These are phyloP conservation scores for Mucor irregularis DNA, from an alignment of 371 early-diverging fungal genomes.

Conservation along the genomic window DNA sequence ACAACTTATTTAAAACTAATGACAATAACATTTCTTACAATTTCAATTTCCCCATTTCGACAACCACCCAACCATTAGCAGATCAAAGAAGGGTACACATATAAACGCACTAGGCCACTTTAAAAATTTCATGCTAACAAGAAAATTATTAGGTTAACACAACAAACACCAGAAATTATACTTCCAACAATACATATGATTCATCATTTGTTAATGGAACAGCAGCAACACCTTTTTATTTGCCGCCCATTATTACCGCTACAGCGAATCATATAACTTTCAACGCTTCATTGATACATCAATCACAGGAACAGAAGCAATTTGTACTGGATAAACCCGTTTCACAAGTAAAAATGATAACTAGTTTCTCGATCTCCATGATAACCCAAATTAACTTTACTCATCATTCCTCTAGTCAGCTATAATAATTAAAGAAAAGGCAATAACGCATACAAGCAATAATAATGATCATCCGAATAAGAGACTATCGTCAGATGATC, in stretches of 20 bases:
- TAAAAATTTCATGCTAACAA: background rate
- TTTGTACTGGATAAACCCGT: conserved; percentile 13
- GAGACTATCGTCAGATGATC: background rate
- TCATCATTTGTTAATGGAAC: background rate
- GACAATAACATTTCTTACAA: background rate
- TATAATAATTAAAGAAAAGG: conserved; percentile 11
- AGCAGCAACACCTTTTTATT: conserved; percentile 1
- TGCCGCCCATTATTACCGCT: conserved; percentile 6
- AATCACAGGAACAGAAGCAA: conserved; percentile 9
- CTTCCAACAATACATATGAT: background rate
- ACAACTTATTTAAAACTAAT: conserved; percentile 9
- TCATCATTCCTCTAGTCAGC: background rate
- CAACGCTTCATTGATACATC: conserved; percentile 7
- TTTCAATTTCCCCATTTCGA: conserved; percentile 3
- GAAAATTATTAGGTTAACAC: background rate
- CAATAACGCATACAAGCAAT: background rate
- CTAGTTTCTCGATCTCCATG: background rate
- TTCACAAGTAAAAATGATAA: conserved; percentile 22
- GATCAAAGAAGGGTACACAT: conserved; percentile 12
- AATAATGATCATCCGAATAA: background rate
- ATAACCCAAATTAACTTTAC: background rate
- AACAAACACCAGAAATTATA: background rate
- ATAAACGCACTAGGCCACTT: background rate
- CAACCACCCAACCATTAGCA: background rate
- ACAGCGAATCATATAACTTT: background rate